phyloP scores from a whole-genome alignment of 257 asterid genomes.

The Lycium ferocissimum region DNA sequence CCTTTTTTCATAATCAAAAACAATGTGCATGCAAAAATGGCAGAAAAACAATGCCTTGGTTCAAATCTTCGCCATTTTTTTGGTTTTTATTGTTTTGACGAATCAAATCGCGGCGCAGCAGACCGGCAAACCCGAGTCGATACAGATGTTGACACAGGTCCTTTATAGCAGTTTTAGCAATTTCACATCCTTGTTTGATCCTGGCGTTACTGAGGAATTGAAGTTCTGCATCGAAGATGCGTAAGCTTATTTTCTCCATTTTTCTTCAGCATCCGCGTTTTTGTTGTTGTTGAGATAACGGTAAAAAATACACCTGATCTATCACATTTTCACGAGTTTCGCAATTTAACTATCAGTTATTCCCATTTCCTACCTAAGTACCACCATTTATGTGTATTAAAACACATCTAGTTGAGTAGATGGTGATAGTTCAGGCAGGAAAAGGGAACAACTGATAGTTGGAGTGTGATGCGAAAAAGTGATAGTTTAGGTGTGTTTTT shows the following conservation, averaged over 20 bases:
- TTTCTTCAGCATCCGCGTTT: background rate
- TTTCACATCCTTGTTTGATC: conserved; percentile 56
- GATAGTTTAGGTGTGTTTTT: no score
- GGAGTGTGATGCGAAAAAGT: no score
- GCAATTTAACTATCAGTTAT: no score
- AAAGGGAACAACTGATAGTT: no score
- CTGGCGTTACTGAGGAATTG: conserved; percentile 54
- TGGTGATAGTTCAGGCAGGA: no score
- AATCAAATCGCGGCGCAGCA: background rate
- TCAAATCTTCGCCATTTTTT: background rate
- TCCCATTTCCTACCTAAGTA: no score
- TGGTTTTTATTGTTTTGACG: conserved; percentile 2
- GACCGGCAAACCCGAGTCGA: conserved; percentile 44
- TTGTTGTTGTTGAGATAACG: no score
- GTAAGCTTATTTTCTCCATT: conserved; percentile 45
- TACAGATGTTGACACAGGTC: conserved; percentile 59
- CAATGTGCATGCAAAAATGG: conserved; percentile 28
- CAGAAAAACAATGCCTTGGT: conserved; percentile 24
- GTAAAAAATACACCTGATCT: no score
- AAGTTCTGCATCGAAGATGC: conserved; percentile 72
- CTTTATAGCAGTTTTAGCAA: conserved; percentile 64
- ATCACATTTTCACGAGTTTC: no score
- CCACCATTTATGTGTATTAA: no score
- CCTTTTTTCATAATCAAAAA: no score
- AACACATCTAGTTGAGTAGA: no score